Evolutionary conservation across 208 protist genomes (phyloP), one percentile per base, ranked within the genome.

Genomic region (Leishmania tropica): DNA sequence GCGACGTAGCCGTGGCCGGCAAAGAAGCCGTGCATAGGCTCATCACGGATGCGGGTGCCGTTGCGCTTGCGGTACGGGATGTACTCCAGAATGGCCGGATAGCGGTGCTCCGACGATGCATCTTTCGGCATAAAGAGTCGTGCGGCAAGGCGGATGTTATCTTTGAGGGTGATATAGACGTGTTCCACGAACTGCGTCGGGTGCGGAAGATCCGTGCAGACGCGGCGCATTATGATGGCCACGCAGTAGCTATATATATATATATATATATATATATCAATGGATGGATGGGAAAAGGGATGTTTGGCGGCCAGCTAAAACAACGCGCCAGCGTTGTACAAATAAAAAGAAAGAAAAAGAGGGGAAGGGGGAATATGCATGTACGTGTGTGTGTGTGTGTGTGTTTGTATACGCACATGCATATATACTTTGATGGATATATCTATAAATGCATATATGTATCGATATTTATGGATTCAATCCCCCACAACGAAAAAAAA

Each of bases 1-100:
- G 75, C 83, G n/a, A 88, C 89, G 75, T 88, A 93, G 53, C 85
- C 88, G 64, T 92, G 85, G 11, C 89, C 85, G 60, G 85, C 80
- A 54, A 92, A 92, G 76, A 90, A 94, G 58, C 91, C 91, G 67
- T 94, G 91, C 91, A 94, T 92, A 28, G 87, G 91, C 68, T 92
- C 89, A 87, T 92, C 91, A 19, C 91, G 87, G 51, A 67, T 65
- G 37, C 91, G 85, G 11, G 91, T 94, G 37, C 89, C 89, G 58
- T 92, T 89, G 74, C 91, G 85, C 79, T 92, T 94, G 56, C 89
- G 85, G 83, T 94, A 92, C 35, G 87, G 91, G 71, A 94, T 92
- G 85, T 92, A 94, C 83, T 92, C 88, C 8, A 94, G 81, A 71
- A 94, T 84, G 21, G 83, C 90, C 10, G 90, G 88, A 75, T 87